A percentile compares a stretch with the other conserved stretches of the same genome.
phyloP scores from a whole-genome alignment of 2,329 filamentous ascomycete genomes.

The Daldinia sp. region DNA sequence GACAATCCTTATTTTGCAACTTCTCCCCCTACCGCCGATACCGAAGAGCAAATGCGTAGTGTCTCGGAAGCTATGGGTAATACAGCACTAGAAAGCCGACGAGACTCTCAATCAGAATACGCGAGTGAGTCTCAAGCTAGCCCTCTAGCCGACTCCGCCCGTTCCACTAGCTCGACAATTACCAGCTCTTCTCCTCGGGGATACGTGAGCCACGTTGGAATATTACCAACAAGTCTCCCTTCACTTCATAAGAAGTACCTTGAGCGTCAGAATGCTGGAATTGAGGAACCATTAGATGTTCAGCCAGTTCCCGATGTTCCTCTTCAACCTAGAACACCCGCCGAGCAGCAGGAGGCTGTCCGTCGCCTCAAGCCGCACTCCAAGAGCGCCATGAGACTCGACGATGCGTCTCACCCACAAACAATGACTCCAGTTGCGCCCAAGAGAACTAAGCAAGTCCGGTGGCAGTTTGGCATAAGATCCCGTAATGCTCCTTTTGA shows the following conservation, averaged over 20 bases:
- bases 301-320: slow-evolving; percentile 59
- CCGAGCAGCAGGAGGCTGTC: slow-evolving; percentile 82
- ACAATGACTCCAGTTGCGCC: slow-evolving; percentile 69
- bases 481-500: slow-evolving; percentile 94
- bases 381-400: slow-evolving; percentile 72
- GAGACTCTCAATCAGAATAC: slow-evolving; percentile 27
- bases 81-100: slow-evolving; percentile 26
- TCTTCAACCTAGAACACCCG: slow-evolving; percentile 64
- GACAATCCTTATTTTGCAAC: slow-evolving; percentile 55
- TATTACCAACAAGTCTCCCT: slow-evolving; percentile 89
- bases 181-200: slow-evolving; percentile 59
- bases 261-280: slow-evolving; percentile 70
- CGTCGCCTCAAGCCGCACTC: slow-evolving; percentile 87
- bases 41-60: slow-evolving; percentile 62
- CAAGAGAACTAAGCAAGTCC: slow-evolving; percentile 81
- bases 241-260: slow-evolving; percentile 92
- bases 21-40: slow-evolving; percentile 57
- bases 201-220: slow-evolving; percentile 85
- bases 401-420: slow-evolving; percentile 69
- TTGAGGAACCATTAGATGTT: slow-evolving; percentile 55
- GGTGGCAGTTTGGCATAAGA: slow-evolving; percentile 98
- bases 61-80: slow-evolving; percentile 62
- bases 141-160: slow-evolving; percentile 62
- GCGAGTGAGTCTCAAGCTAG: slow-evolving; percentile 52
- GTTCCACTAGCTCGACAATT: slow-evolving; percentile 61